These are phyloP conservation scores for Cucurbita argyrosperma DNA, from an alignment of 306 rosid species.

Conservation along the genomic window DNA sequence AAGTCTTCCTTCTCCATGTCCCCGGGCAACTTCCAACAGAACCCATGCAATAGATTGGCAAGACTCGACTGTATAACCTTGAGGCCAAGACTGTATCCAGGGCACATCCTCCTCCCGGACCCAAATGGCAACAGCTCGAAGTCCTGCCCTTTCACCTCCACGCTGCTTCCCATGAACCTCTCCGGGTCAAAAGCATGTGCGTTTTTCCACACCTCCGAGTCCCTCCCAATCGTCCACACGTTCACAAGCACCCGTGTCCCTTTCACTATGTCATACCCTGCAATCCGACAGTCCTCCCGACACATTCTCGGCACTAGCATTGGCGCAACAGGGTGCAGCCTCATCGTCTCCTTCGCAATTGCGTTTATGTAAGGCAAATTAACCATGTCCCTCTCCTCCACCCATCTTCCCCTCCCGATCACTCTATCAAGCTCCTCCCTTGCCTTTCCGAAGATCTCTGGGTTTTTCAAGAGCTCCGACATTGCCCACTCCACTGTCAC, in stretches of 20 bases:
- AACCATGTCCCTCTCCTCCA: not conserved
- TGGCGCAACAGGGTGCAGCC: not conserved
- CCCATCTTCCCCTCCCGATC: not conserved
- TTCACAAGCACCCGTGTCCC: not conserved
- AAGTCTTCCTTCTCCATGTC: not conserved
- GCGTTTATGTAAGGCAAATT: not conserved
- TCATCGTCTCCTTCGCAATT: not conserved
- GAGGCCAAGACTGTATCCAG: not conserved
- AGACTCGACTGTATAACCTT: not conserved
- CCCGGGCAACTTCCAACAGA: not conserved
- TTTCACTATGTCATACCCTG: not conserved
- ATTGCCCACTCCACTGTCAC: slow-evolving; percentile 3
- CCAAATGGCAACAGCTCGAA: slow-evolving; percentile 2
- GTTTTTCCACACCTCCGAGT: not conserved
- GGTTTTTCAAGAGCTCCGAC: not conserved
- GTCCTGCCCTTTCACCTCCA: not conserved
- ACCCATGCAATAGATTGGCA: not conserved
- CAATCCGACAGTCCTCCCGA: not conserved
- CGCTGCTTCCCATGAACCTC: not conserved
- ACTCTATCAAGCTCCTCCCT: not conserved
- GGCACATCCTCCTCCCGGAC: not conserved
- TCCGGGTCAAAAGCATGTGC: not conserved
- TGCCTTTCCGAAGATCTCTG: not conserved
- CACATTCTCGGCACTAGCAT: not conserved
- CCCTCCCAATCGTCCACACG: slow-evolving; percentile 1